Base-by-base conservation (phyloP, 495 filamentous ascomycete species). In the Beverwykella pulmonaria region DNA sequence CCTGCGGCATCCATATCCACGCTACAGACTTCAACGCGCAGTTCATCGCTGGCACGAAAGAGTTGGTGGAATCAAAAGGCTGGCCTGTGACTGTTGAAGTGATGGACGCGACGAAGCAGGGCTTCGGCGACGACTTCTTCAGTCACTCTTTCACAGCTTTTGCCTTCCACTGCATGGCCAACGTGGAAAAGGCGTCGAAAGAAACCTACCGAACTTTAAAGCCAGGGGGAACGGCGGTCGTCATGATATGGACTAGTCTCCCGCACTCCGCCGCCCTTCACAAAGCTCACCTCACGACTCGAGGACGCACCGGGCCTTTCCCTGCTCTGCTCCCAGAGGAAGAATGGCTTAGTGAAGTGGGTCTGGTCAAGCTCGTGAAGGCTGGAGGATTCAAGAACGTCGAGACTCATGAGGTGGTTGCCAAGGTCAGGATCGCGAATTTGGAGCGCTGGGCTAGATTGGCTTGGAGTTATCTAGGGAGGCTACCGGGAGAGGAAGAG, bases 131-230 rank as follows among this genome's bases (percentile, higher is more conserved):
- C 49, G 44, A 64, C 14, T 47, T 9, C 12, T 71, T 75, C 65
- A 56, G 41, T 52, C 32, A 61, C 23, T 60, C 59, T 17, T 61
- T 73, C 32, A 67, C 65, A 5, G 64, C 27, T 56, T 73, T 75
- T 25, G 58, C 53, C 0, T 49, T 75, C 27, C 49, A 58, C 26
- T 63, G 60, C 25, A 6, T 54, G 17, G 20, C 15, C 41, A 19
- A 29, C 32, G n/a, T 10, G 17, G 62, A 59, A 15, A 26, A 20
- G 3, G 58, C 62, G 10, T 66, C 69, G 0, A 46, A 41, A n/a
- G 61, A 74, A 5, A 58, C 73, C 12, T 69, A 65, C 32, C 66
- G 71, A 3, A 75, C 71, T n/a, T 20, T 73, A 2, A 63, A 71
- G 29, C 69, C 67, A 7, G 69, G 66, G n/a, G 71, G 68, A 8